These are phyloP conservation scores for Penicillium daleae DNA, from an alignment of 495 filamentous ascomycete species.

Conservation along the genomic window DNA sequence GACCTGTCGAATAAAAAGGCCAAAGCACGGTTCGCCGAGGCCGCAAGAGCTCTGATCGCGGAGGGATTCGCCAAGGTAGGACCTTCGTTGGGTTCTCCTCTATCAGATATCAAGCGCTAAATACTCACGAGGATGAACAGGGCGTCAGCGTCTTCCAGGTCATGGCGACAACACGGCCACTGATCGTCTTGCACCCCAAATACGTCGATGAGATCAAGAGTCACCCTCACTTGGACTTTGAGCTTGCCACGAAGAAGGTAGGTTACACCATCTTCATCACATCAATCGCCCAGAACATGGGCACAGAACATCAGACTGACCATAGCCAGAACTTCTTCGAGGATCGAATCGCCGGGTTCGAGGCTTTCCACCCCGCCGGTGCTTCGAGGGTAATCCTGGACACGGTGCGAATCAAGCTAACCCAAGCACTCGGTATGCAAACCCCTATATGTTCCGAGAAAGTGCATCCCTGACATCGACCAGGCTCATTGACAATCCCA, in stretches of 20 bases:
- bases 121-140: conserved; percentile 14
- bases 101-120: background rate
- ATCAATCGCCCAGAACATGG: background rate
- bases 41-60: conserved; percentile 29
- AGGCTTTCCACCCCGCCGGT: conserved; percentile 40
- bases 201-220: conserved; percentile 56
- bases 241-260: conserved; percentile 45
- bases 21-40: conserved; percentile 28
- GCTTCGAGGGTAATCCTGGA: conserved; percentile 35
- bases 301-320: background rate
- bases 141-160: conserved; percentile 45
- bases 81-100: background rate
- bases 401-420: conserved; percentile 50
- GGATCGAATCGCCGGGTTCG: conserved; percentile 49
- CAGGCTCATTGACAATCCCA: conserved; percentile 41
- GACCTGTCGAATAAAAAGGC: conserved; percentile 39
- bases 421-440: conserved; percentile 47
- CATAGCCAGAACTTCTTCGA: conserved; percentile 45
- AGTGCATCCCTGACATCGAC: background rate
- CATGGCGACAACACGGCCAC: conserved; percentile 33
- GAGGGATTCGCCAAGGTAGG: conserved; percentile 40
- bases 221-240: conserved; percentile 43
- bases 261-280: conserved; percentile 18
- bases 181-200: conserved; percentile 51
- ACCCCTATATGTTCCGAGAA: background rate